Evolutionary conservation across 2,329 filamentous ascomycete species (phyloP), one percentile per base, ranked within the genome.

Genomic region (Aspergillus persii): DNA sequence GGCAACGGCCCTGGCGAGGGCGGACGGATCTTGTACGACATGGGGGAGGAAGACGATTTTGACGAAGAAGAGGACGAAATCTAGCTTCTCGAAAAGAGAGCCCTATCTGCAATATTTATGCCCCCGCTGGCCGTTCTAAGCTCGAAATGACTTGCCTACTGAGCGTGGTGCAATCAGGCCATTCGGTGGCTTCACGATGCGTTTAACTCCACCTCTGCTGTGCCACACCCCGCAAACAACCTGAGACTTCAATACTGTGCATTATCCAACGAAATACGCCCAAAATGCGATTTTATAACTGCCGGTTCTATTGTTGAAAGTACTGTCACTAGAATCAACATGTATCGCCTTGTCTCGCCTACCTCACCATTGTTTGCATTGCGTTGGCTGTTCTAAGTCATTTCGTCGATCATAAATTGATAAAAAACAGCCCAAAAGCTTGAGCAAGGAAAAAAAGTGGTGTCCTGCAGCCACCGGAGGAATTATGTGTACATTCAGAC

Each of bases 51-150:
- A 78, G 95, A 99, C 76, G 92, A 98, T 73, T 98, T 97, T 77
- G 93, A 96, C 67, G 93, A 96, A 60, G 92, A 96, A 71, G 92
- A 97, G 70, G 93, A 97, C 77, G 93, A 97, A 77, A 92, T 94
- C 65, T 93, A 73, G 76, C 44, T 27, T 11, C 48, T 48, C 18
- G n/a, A 44, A 50, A 47, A 26, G 41, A 4, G 30, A 15, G 8
- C 27, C 29, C 18, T 47, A 7, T 23, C 3, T 36, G 12, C 9
- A 8, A 12, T 41, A 41, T 11, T 57, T 12, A n/a, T 39, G 36
- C 36, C 11, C 15, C 12, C 12, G 5, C 12, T 41, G 36, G 15
- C n/a, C 7, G 15, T 41, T n/a, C 12, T n/a, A 2, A n/a, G 7
- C 12, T 12, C 36, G 36, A 41, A n/a, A n/a, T 7, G 36, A 41